Base-by-base conservation (phyloP, 2,329 filamentous ascomycete species). In the Geosmithia putterillii region DNA sequence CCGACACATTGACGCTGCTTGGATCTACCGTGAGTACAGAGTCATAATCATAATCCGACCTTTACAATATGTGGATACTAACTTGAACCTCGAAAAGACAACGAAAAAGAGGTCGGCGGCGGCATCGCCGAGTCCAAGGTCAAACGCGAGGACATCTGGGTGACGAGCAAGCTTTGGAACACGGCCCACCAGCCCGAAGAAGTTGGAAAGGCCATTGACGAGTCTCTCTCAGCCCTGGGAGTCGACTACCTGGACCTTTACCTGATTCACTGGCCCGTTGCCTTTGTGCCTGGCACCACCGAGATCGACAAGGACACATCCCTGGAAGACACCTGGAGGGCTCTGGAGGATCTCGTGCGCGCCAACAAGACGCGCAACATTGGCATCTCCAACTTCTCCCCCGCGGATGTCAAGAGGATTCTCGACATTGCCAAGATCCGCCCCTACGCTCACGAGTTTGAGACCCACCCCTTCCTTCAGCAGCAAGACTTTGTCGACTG, bases 161-260 rank as follows among this genome's bases (percentile, higher is more conserved):
- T 72, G 38, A 76, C 73, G 15, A 70, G 67, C 48, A 79, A 79
- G 60, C 61, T 77, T n/a, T 77, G 72, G 73, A 75, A 76, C 59
- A 70, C 62, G 7, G 60, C 67, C 38, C 70, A 73, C 49, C 57
- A 59, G 19, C 60, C 65, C 1, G 55, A 67, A 34, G 56, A 69
- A 45, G 63, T 72, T 14, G 9, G 19, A 10, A 37, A 44, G 19
- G 44, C 40, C 34, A 23, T 45, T 21, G 35, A 42, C 12, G 39
- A 39, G 22, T 21, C 44, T 3, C n/a, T 45, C 35, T 12, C 12
- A 14, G 44, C 42, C 23, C 44, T 45, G 12, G 35, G 36, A 4
- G 21, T 45, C 10, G 35, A 39, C 2, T 39, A 45, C 18, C 40
- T 45, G 14, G 44, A 45, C 17, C 36, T 45, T 5, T 45, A 45